A percentile compares a stretch with the other conserved stretches of the same genome.
Evolutionary conservation across 176 grass and related monocot genomes (phyloP).

Genomic region (Musa schizocarpa): DNA sequence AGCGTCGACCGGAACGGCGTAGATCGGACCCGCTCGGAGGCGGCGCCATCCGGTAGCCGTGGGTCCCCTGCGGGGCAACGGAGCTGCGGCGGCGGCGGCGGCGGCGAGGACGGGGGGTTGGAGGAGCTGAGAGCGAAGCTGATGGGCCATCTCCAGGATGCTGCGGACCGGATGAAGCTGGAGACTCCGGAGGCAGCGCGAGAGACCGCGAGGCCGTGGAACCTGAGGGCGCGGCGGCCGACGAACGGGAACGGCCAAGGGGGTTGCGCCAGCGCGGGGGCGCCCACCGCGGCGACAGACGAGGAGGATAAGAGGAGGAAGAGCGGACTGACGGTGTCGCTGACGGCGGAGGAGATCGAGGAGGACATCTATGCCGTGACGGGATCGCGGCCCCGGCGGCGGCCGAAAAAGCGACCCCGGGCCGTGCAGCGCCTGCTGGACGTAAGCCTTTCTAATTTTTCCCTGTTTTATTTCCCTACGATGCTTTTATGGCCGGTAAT

Average conservation of each 20-base stretch:
- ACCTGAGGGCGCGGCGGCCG: slow-evolving; percentile 54
- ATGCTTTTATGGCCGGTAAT: neutral
- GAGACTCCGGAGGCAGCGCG: neutral
- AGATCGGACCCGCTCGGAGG: neutral
- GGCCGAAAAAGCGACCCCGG: slow-evolving; percentile 70
- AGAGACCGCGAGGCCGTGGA: slow-evolving; percentile 48
- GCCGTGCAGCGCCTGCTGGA: slow-evolving; percentile 79
- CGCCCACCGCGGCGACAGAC: neutral
- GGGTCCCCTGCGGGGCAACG: neutral
- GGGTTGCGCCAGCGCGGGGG: neutral
- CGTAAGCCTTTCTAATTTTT: slow-evolving; percentile 38
- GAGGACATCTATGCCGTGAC: slow-evolving; percentile 94
- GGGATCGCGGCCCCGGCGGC: slow-evolving; percentile 69
- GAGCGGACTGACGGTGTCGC: slow-evolving; percentile 39
- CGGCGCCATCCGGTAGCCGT: slow-evolving; percentile 2
- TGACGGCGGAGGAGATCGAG: slow-evolving; percentile 78
- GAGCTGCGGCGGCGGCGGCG: too few species aligned
- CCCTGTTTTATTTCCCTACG: neutral
- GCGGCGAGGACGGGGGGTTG: slow-evolving; percentile 14
- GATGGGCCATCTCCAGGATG: slow-evolving; percentile 52
- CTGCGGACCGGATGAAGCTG: slow-evolving; percentile 35
- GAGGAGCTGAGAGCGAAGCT: slow-evolving; percentile 53
- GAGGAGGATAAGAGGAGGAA: slow-evolving; percentile 16
- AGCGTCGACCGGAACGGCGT: neutral
- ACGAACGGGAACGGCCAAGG: slow-evolving; percentile 2